Evolutionary conservation across 2,329 filamentous ascomycete genomes (phyloP), one percentile per base, ranked within the genome.

Genomic region (Aquanectria penicillioides): DNA sequence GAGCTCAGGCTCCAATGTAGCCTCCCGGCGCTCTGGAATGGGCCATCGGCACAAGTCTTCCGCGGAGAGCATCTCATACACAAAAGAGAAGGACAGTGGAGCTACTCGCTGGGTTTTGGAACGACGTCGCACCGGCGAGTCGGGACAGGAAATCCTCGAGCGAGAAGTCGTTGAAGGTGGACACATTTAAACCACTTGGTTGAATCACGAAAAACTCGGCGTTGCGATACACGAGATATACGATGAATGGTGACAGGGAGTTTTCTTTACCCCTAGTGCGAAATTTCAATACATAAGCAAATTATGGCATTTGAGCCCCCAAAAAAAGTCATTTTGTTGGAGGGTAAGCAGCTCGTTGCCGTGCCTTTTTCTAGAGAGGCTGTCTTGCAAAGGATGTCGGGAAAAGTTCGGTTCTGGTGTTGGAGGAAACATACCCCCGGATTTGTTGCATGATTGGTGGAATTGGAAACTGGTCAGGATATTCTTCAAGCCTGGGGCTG

Each of bases 1-100:
- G 23, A 59, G 56, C 34, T n/a, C 33, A 12, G 68, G 31, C 3
- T 38, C 59, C 8, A 63, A 46, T 34, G 47, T 51, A 20, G 51
- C 31, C 20, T 63, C 49, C 33, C 59, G 59, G 33, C 64, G 56
- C 6, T 46, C 64, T 1, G 59, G 63, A 8, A 73, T 68, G 36
- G 80, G 81, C n/a, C 84, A 86, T 62, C 75, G 79, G 12, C 78
- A 84, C 63, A 82, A 80, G 63, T 78, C 83, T 46, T 89, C 86
- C 40, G 80, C 87, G 2, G 89, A 91, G 64, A 90, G 88, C 62
- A 86, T 93, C 28, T 89, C 88, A 6, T 93, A 93, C 72, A 83
- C 83, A 41, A 86, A 89, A 59, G 87, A 89, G 68, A 86, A 88
- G 40, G 80, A 84, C 3, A 81, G 81, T 8, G 84, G 82, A 1